Evolutionary conservation across 495 filamentous ascomycete genomes (phyloP).

Genomic region (Annulohypoxylon nitens): DNA sequence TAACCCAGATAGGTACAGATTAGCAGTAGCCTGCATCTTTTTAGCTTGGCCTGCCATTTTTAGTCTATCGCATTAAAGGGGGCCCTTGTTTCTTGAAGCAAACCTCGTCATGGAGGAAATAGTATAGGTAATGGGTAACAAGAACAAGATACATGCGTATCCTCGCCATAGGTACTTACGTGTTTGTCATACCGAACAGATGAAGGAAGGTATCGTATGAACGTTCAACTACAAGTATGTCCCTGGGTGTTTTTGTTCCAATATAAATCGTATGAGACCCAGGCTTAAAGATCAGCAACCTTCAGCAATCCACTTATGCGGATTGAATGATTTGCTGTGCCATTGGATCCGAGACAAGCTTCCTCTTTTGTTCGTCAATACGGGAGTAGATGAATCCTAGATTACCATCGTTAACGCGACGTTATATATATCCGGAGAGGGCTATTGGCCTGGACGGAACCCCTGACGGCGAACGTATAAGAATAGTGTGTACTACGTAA

Average conservation of each 20-base stretch:
- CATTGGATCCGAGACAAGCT: slow-evolving; percentile 18
- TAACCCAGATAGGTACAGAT: slow-evolving; percentile 40
- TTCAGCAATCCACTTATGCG: neutral
- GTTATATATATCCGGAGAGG: slow-evolving; percentile 39
- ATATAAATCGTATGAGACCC: slow-evolving; percentile 4
- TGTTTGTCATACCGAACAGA: neutral
- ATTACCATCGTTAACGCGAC: slow-evolving; percentile 33
- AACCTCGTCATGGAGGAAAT: slow-evolving; percentile 29
- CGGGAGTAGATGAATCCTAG: slow-evolving; percentile 33
- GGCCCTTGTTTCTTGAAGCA: slow-evolving; percentile 39
- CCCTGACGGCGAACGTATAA: slow-evolving; percentile 38
- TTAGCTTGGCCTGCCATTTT: slow-evolving; percentile 43
- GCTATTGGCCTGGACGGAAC: slow-evolving; percentile 32
- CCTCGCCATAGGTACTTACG: slow-evolving; percentile 5
- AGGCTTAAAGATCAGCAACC: neutral
- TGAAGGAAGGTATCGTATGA: slow-evolving; percentile 3
- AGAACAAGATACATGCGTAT: neutral
- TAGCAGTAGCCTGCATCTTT: slow-evolving; percentile 36
- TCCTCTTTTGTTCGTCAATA: slow-evolving; percentile 21
- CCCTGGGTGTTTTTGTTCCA: neutral
- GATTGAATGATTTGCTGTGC: neutral
- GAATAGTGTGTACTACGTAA: slow-evolving; percentile 43
- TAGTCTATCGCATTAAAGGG: slow-evolving; percentile 39
- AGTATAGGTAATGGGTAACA: neutral
- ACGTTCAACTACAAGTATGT: neutral